Percentiles rank a stretch among this genome's conserved stretches.
phyloP scores from a whole-genome alignment of 768 basidiomycete species.

The Glaciozyma martinii region DNA sequence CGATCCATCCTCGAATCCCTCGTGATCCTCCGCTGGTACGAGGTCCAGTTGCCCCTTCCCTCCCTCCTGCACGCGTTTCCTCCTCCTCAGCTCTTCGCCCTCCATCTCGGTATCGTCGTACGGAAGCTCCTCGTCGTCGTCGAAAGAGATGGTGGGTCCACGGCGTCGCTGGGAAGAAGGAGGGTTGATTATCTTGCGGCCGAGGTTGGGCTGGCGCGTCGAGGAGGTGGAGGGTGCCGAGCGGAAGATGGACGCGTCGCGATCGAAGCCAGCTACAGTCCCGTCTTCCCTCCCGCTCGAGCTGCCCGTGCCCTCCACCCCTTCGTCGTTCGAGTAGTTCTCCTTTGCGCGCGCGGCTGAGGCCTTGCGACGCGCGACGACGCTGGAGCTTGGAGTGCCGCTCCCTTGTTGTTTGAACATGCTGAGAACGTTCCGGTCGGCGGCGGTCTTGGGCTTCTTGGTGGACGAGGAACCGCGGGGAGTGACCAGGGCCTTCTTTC shows the following conservation, averaged over 20 bases:
- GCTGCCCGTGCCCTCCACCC: no score
- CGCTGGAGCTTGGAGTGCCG: neutral
- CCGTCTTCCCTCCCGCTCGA: no score
- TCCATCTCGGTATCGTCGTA: neutral
- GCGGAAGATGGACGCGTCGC: no score
- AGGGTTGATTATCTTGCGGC: neutral
- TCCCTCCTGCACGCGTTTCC: neutral
- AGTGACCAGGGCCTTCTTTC: neutral
- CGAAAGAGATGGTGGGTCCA: slow-evolving; percentile 1
- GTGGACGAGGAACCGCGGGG: neutral
- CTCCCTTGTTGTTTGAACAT: neutral
- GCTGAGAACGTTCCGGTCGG: neutral
- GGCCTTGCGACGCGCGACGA: neutral
- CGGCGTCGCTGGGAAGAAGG: neutral
- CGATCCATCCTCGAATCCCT: neutral
- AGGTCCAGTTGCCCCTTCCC: neutral
- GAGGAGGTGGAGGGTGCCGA: neutral
- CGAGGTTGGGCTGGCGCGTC: neutral
- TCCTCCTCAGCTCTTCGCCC: neutral
- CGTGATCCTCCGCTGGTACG: neutral
- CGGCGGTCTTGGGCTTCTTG: neutral
- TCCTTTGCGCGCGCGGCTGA: neutral
- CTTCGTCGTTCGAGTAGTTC: neutral
- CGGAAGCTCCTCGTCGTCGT: neutral
- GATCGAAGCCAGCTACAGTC: neutral